phyloP scores from a whole-genome alignment of 2,329 filamentous ascomycete species.

The Xylaria sp. region DNA sequence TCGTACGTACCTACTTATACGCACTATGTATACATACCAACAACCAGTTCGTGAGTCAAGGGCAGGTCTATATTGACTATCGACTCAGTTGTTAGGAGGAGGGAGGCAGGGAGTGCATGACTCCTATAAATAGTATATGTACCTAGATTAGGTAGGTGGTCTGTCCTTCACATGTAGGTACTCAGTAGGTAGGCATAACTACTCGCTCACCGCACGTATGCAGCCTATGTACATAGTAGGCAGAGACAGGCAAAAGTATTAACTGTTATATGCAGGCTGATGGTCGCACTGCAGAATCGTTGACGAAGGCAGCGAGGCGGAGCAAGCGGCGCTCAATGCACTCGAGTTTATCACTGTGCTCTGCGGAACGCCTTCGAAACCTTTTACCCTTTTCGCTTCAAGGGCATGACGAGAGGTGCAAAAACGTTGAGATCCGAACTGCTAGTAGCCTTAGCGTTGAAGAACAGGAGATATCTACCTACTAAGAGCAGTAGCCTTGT shows the following conservation, averaged over 20 bases:
- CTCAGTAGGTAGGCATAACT: no score
- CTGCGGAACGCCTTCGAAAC: background rate
- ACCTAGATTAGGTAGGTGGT: background rate
- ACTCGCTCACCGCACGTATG: no score
- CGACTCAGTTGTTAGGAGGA: background rate
- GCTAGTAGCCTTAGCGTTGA: background rate
- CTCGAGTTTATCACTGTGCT: background rate
- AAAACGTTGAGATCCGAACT: background rate
- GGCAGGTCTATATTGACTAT: background rate
- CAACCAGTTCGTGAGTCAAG: background rate
- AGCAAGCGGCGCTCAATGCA: slow-evolving; percentile 3
- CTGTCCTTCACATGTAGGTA: background rate
- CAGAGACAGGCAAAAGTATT: background rate
- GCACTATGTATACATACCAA: background rate
- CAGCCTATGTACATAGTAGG: no score
- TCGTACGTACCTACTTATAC: no score
- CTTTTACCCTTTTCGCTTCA: background rate
- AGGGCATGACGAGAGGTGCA: background rate
- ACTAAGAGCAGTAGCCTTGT: no score
- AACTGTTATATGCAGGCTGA: background rate
- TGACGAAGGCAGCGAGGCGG: slow-evolving; percentile 11
- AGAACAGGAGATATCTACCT: no score
- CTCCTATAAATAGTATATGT: slow-evolving; percentile 8
- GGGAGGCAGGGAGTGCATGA: background rate
- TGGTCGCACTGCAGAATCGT: slow-evolving; percentile 8